These are phyloP conservation scores for Mariannaea sp. DNA, from an alignment of 2,329 filamentous ascomycete genomes.

Conservation along the genomic window DNA sequence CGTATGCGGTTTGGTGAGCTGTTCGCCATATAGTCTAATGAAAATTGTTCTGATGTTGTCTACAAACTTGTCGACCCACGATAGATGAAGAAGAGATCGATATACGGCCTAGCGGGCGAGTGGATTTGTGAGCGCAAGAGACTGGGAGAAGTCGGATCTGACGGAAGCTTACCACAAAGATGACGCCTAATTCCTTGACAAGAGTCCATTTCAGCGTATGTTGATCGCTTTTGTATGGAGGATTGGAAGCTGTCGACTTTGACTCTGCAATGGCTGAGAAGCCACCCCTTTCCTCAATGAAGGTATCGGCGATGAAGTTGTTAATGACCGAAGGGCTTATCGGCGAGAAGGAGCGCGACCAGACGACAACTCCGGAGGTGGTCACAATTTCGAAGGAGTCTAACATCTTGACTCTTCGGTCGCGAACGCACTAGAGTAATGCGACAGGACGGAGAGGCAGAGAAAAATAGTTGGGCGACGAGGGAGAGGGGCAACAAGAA, in stretches of 20 bases:
- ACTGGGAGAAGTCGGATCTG: slow-evolving; percentile 26
- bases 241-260: slow-evolving; percentile 65
- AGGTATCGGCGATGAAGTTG: slow-evolving; percentile 92
- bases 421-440: slow-evolving; percentile 14
- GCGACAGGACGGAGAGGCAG: slow-evolving; percentile 10
- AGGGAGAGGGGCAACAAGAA: slow-evolving; percentile 19
- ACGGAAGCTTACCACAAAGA: slow-evolving; percentile 75
- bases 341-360: slow-evolving; percentile 85
- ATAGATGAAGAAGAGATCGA: slow-evolving; percentile 89
- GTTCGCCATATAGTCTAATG: slow-evolving; percentile 84
- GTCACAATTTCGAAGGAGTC: slow-evolving; percentile 97
- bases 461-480: slow-evolving; percentile 4
- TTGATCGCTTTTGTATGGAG: slow-evolving; percentile 85
- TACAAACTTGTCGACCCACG: slow-evolving; percentile 95
- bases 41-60: slow-evolving; percentile 95
- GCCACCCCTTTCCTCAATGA: slow-evolving; percentile 89
- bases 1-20: slow-evolving; percentile 79
- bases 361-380: slow-evolving; percentile 93
- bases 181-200: slow-evolving; percentile 88
- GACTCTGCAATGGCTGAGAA: slow-evolving; percentile 63
- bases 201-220: slow-evolving; percentile 95
- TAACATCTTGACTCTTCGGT: slow-evolving; percentile 65
- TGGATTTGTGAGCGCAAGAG: slow-evolving; percentile 33
- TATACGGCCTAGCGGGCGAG: slow-evolving; percentile 77
- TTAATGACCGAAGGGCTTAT: slow-evolving; percentile 87